Evolutionary conservation across 2,329 filamentous ascomycete genomes (phyloP).

Genomic region (Colletotrichum caudatum): DNA sequence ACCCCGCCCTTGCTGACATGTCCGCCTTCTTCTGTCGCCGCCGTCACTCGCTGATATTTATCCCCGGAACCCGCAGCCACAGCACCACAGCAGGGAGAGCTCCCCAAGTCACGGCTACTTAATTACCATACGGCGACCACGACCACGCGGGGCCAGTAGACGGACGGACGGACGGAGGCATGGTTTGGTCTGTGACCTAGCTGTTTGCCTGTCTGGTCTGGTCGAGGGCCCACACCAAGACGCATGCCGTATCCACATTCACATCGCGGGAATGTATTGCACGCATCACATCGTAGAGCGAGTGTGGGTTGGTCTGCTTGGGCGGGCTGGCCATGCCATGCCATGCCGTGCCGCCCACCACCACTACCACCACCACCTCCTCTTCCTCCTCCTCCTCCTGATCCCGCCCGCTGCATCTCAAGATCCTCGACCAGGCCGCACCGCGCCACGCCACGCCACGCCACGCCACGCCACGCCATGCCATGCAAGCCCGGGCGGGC

Average conservation of each 20-base stretch:
- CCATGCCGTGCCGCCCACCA: slow-evolving; percentile 19
- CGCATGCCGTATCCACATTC: slow-evolving; percentile 19
- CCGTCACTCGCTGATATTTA: not conserved
- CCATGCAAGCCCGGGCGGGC: slow-evolving; percentile 35
- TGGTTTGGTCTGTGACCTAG: slow-evolving; percentile 7
- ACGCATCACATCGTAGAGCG: slow-evolving; percentile 31
- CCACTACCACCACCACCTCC: not conserved
- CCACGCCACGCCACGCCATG: slow-evolving; percentile 25
- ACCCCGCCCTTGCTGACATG: slow-evolving; percentile 11
- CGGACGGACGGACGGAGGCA: slow-evolving; percentile 1
- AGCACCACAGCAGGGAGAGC: not conserved
- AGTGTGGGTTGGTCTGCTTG: slow-evolving; percentile 21
- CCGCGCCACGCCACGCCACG: slow-evolving; percentile 19
- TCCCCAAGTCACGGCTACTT: not conserved
- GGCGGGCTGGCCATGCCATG: slow-evolving; percentile 15
- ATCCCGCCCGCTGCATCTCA: slow-evolving; percentile 40
- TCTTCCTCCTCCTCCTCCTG: slow-evolving; percentile 6
- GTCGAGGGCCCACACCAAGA: slow-evolving; percentile 31
- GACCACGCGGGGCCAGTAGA: slow-evolving; percentile 16
- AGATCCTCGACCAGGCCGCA: slow-evolving; percentile 38
- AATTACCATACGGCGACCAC: not conserved
- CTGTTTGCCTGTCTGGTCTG: not conserved
- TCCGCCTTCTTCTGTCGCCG: not conserved
- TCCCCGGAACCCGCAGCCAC: not conserved
- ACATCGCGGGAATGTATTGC: slow-evolving; percentile 34